Conservation (phyloP, 2,329 filamentous ascomycete species). For the Calcarisporium arbuscula region DNA sequence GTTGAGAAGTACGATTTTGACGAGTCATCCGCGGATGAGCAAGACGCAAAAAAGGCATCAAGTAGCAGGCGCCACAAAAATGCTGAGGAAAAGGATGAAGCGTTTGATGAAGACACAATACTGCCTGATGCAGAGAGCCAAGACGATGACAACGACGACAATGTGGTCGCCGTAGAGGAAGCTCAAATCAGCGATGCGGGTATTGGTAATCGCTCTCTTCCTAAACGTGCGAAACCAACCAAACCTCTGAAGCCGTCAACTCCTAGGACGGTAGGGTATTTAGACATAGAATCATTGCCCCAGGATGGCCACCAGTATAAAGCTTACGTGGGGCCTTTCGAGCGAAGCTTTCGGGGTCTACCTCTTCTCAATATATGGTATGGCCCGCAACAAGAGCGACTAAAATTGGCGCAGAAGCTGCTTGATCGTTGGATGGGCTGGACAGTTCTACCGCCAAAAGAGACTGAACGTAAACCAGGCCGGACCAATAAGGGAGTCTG, state of each 20-base stretch:
- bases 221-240: conserved; percentile 18
- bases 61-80: conserved; percentile 16
- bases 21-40: conserved; percentile 23
- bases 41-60: conserved; percentile 12
- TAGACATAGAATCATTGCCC: conserved; percentile 27
- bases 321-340: conserved; percentile 29
- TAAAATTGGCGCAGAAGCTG: conserved; percentile 30
- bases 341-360: conserved; percentile 24
- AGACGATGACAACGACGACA: conserved; percentile 27
- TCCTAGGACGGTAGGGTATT: conserved; percentile 17
- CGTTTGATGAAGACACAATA: conserved; percentile 21
- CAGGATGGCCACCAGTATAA: conserved; percentile 24
- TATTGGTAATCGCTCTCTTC: conserved; percentile 17
- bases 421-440: conserved; percentile 35
- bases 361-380: conserved; percentile 34
- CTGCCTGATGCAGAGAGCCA: conserved; percentile 15
- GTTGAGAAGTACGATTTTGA: conserved; percentile 29
- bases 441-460: conserved; percentile 32
- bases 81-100: conserved; percentile 21
- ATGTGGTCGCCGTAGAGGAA: conserved; percentile 22
- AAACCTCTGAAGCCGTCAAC: conserved; percentile 17
- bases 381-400: conserved; percentile 28
- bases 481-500: conserved; percentile 31
- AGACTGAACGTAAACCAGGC: conserved; percentile 18
- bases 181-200: conserved; percentile 23